These are phyloP conservation scores for Hericium erinaceus DNA, from an alignment of 768 basidiomycete species.

Conservation along the genomic window DNA sequence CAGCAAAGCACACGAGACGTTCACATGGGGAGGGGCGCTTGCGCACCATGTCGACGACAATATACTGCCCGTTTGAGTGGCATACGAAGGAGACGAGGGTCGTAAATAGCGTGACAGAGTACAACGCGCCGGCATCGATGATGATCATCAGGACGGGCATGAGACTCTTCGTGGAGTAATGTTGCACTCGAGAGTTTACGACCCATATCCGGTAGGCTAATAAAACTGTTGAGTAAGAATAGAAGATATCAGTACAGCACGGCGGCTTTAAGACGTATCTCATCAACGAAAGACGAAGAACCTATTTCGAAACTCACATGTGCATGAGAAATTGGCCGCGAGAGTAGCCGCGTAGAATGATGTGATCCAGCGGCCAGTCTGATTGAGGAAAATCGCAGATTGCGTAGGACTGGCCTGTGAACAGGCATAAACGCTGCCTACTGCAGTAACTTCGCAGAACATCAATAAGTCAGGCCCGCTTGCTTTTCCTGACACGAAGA, in stretches of 20 bases:
- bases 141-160: neutral
- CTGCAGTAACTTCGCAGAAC: neutral
- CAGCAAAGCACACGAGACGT: no score
- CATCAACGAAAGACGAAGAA: neutral
- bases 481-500: no score
- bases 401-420: neutral
- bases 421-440: neutral
- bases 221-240: neutral
- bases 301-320: neutral
- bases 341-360: neutral
- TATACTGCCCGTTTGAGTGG: conserved; percentile 14
- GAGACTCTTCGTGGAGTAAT: neutral
- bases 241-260: no score
- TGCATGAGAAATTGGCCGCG: neutral
- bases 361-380: conserved; percentile 1
- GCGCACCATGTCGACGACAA: conserved; percentile 18
- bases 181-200: neutral
- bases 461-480: no score
- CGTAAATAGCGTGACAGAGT: conserved; percentile 5
- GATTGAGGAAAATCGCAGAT: neutral
- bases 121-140: neutral
- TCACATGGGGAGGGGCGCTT: neutral
- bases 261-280: no score
- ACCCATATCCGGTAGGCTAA: neutral
- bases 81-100: conserved; percentile 18